A percentile compares a stretch with the other conserved stretches of the same genome.
Conservation (phyloP, 208 protist species). For the Leishmania guyanensis region DNA sequence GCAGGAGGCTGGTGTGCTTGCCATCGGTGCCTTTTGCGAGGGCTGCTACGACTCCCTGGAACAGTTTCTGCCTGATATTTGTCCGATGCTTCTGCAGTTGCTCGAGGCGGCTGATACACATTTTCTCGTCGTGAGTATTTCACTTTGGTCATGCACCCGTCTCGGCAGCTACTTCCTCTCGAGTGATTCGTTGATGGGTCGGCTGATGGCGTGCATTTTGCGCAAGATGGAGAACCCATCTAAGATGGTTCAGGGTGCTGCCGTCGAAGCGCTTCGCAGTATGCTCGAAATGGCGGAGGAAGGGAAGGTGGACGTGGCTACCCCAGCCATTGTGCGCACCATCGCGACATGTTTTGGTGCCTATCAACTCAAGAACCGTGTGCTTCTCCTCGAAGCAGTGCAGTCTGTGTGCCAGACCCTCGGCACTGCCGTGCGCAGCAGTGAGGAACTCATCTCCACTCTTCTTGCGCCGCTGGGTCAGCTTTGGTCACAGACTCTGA, state of each 20-base stretch:
- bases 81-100: constrained; percentile 68
- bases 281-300: constrained; percentile 55
- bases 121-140: constrained; percentile 91
- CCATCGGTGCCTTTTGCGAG: constrained; percentile 91
- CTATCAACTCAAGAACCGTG: constrained; percentile 90
- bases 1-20: constrained; percentile 91
- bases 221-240: constrained; percentile 85
- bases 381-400: constrained; percentile 78
- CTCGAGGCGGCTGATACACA: constrained; percentile 71
- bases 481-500: constrained; percentile 62
- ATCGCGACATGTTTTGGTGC: constrained; percentile 64
- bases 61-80: constrained; percentile 80
- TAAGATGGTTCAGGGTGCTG: constrained; percentile 79
- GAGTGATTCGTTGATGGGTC: constrained; percentile 25
- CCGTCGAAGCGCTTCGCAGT: constrained; percentile 63
- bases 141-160: constrained; percentile 90
- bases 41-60: constrained; percentile 86
- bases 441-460: constrained; percentile 35
- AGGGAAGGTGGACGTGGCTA: constrained; percentile 42
- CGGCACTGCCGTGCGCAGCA: constrained; percentile 46
- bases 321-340: constrained; percentile 42
- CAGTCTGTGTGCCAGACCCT: constrained; percentile 61
- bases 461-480: constrained; percentile 65
- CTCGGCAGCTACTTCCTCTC: constrained; percentile 62
- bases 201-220: constrained; percentile 55